Evolutionary conservation across 257 asterid genomes (phyloP), one percentile per base, ranked within the genome.

Genomic region (Nicotiana otophora): DNA sequence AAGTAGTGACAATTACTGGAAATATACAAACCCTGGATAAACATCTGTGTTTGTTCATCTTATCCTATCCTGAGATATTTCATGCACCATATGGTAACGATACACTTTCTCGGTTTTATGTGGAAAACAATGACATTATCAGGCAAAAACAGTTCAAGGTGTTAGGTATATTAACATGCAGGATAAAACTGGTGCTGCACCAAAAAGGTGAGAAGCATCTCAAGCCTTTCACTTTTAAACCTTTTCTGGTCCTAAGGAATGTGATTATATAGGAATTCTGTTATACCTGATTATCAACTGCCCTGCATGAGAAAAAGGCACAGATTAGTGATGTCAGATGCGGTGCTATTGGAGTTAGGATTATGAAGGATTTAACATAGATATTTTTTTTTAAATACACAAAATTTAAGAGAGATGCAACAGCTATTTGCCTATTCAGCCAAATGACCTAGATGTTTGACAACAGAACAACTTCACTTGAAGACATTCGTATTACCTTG

Each of bases 251-350:
- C 80, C 80, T 14, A 74, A 46, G 39, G 62, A 11, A 48, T 46
- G 80, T 48, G 61, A 23, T 48, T 23, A 72, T 46, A 23, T 15
- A 14, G 51, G 61, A 58, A 48, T 48, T 74, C 62, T 7, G 26
- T 74, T 26, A 46, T 91, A 96, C 98, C 97, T 94, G 99, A 89
- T 94, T 94, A 90, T 96, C 99, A 81, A 86, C 91, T 57, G 99
- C 99, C 94, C 99, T 96, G 97, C 98, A 90, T 68, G 83, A 84
- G 82, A 80, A 86, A 46, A 81, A 70, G 83, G 82, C 31, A 85
- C 82, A 79, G 84, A 85, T 84, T 48, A 76, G 78, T 48, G 55
- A 46, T 53, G 78, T 17, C 68, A 57, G 39, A 55, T 55, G 62
- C 33, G 33, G 23, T 15, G 7, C 11, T 48, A 23, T 26, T 15